Conservation (phyloP, 257 asterid genomes). For the Avicennia marina region DNA sequence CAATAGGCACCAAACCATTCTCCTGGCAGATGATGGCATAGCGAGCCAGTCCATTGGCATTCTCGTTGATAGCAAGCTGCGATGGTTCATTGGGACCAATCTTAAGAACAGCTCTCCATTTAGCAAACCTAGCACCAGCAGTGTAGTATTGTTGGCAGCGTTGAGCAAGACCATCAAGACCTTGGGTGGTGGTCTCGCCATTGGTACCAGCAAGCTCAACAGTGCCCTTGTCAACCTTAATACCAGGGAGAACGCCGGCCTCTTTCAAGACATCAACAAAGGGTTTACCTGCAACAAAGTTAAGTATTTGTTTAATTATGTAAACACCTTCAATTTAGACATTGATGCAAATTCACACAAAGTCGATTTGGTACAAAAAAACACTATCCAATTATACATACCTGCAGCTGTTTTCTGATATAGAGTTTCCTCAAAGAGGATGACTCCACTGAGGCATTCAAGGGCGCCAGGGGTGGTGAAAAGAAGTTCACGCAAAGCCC, state of each 20-base stretch:
- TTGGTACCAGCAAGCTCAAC: slow-evolving; percentile 25
- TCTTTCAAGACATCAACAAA: slow-evolving; percentile 28
- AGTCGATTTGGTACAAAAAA: too few species aligned
- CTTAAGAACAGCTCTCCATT: slow-evolving; percentile 26
- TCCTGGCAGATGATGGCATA: slow-evolving; percentile 26
- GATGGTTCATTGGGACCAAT: slow-evolving; percentile 25
- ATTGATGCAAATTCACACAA: too few species aligned
- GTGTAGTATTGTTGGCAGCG: slow-evolving; percentile 32
- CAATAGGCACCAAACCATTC: slow-evolving; percentile 23
- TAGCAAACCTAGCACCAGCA: slow-evolving; percentile 29
- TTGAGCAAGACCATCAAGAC: slow-evolving; percentile 31
- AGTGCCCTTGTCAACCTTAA: slow-evolving; percentile 28
- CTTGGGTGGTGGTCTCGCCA: slow-evolving; percentile 32
- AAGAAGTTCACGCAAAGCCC: slow-evolving; percentile 31
- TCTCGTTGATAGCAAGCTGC: slow-evolving; percentile 21
- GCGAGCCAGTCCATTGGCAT: slow-evolving; percentile 22
- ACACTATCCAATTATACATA: not conserved
- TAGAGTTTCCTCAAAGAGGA: slow-evolving; percentile 35
- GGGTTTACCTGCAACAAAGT: slow-evolving; percentile 26
- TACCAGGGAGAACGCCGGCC: slow-evolving; percentile 27
- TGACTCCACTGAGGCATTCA: slow-evolving; percentile 29
- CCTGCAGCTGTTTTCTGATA: slow-evolving; percentile 41
- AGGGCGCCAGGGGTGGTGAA: slow-evolving; percentile 31
- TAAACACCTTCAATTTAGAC: too few species aligned
- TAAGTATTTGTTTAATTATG: too few species aligned